phyloP scores from a whole-genome alignment of 1,139 yeast species.

The Candida pseudoviswanathii region DNA sequence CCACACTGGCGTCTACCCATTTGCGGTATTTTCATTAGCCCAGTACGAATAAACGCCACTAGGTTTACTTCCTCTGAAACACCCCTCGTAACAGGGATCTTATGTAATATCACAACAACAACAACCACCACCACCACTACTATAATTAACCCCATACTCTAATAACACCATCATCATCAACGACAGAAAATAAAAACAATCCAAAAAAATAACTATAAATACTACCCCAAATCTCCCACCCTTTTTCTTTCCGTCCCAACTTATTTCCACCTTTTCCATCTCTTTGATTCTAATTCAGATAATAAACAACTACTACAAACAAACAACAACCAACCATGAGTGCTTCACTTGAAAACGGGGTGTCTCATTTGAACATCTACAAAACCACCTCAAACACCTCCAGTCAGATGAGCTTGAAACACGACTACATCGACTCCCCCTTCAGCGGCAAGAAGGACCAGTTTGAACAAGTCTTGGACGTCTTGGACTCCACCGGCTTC shows the following conservation, averaged over 20 bases:
- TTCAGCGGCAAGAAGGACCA: constrained; percentile 84
- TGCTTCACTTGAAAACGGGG: constrained; percentile 14
- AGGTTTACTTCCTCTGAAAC: not conserved
- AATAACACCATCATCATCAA: not conserved
- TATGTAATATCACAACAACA: too few relatives aligned
- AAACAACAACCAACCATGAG: constrained; percentile 5
- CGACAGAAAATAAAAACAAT: not conserved
- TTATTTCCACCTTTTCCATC: not conserved
- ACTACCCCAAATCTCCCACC: constrained; percentile 6
- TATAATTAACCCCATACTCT: not conserved
- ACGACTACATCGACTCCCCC: constrained; percentile 73
- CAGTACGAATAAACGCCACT: not conserved
- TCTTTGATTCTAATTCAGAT: not conserved
- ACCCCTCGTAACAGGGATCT: not conserved
- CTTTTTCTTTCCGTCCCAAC: not conserved
- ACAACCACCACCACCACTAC: not conserved
- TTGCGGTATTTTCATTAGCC: not conserved
- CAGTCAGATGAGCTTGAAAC: constrained; percentile 37
- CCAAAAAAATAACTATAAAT: constrained; percentile 7
- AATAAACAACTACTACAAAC: not conserved
- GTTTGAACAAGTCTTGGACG: constrained; percentile 78
- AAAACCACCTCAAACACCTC: constrained; percentile 30
- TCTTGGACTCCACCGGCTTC: constrained; percentile 80
- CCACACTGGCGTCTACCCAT: not conserved
- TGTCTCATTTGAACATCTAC: constrained; percentile 14